Conservation (phyloP, 208 protist species). For the Leishmania tropica region DNA sequence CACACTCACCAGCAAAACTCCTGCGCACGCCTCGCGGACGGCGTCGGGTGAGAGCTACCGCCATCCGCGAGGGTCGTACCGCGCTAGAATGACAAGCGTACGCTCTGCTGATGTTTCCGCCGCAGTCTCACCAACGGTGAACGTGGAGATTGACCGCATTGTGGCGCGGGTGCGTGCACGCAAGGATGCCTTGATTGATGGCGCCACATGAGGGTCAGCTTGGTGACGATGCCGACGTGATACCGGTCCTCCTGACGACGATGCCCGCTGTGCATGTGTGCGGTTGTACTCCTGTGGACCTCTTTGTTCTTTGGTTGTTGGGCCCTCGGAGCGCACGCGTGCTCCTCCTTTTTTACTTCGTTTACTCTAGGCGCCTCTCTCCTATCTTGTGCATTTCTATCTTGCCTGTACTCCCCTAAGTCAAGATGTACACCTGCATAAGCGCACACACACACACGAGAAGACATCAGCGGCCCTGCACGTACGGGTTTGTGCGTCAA, state of each 20-base stretch:
- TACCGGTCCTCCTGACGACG: too few species aligned
- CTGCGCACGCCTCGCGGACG: neutral
- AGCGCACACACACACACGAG: too few species aligned
- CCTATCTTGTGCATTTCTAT: too few species aligned
- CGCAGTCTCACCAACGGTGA: constrained; percentile 1
- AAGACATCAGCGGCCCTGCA: too few species aligned
- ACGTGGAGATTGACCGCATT: constrained; percentile 14
- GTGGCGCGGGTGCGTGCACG: constrained; percentile 6
- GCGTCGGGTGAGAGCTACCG: neutral
- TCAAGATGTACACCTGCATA: neutral
- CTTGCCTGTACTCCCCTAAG: neutral
- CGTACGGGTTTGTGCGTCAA: neutral
- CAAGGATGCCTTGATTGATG: neutral
- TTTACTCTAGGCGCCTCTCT: too few species aligned
- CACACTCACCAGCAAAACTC: neutral
- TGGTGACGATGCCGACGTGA: neutral
- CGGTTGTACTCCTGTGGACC: neutral
- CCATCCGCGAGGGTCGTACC: neutral
- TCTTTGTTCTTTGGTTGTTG: too few species aligned
- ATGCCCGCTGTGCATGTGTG: neutral
- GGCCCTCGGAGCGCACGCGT: too few species aligned
- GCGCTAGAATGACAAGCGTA: neutral
- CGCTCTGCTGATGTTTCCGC: neutral
- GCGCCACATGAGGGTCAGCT: neutral
- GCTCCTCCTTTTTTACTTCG: too few species aligned